Conservation (phyloP, 1,284 basidiomycete species). For the Ganoderma sinense region DNA sequence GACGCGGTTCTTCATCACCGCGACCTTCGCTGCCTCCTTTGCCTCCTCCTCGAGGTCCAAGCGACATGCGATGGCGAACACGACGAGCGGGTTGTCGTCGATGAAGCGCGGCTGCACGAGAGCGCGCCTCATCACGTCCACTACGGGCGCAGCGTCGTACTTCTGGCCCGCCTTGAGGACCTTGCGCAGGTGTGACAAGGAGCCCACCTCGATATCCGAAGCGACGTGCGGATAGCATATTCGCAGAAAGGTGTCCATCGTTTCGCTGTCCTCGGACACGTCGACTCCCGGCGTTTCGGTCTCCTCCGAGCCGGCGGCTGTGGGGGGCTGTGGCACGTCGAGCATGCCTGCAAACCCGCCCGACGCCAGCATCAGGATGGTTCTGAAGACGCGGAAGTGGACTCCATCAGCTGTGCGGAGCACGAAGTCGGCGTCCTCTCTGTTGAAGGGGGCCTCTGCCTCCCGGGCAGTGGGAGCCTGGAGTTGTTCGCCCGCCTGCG, state of each 20-base stretch:
- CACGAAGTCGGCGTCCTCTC: slow-evolving; percentile 26
- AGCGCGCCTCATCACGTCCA: not conserved
- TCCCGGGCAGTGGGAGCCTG: not conserved
- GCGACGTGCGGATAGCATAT: slow-evolving; percentile 23
- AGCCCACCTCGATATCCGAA: not conserved
- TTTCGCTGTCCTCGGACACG: slow-evolving; percentile 25
- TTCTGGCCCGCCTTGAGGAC: slow-evolving; percentile 44
- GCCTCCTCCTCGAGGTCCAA: slow-evolving; percentile 17
- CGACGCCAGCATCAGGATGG: slow-evolving; percentile 28
- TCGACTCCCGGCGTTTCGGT: slow-evolving; percentile 10
- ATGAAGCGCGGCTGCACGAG: slow-evolving; percentile 30
- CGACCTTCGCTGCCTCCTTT: slow-evolving; percentile 1
- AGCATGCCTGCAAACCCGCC: slow-evolving; percentile 30
- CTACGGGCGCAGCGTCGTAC: slow-evolving; percentile 31
- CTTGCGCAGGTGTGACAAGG: slow-evolving; percentile 29
- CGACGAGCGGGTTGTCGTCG: slow-evolving; percentile 38
- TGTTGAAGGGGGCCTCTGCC: slow-evolving; percentile 26
- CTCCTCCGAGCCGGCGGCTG: not conserved
- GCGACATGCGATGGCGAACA: slow-evolving; percentile 43
- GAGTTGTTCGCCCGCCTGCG: not conserved
- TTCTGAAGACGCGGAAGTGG: slow-evolving; percentile 27
- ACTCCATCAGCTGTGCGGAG: slow-evolving; percentile 23
- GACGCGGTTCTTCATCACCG: slow-evolving; percentile 3
- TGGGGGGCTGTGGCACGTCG: slow-evolving; percentile 24
- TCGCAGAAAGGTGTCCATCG: slow-evolving; percentile 25